Conservation (phyloP, 768 basidiomycete species). For the Mrakia blollopis region DNA sequence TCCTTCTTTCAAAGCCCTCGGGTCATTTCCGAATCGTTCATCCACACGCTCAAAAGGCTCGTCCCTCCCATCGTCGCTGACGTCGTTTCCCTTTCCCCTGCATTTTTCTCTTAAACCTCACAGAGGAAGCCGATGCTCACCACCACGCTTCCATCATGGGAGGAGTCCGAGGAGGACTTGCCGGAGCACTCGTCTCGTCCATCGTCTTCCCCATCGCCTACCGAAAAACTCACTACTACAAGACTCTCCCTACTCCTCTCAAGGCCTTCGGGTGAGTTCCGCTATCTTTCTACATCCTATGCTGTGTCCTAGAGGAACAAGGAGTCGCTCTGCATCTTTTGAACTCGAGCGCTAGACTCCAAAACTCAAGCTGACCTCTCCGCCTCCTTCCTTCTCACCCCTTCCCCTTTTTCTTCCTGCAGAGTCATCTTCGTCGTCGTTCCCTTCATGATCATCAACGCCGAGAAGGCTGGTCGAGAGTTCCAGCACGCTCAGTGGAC, state of each 20-base stretch:
- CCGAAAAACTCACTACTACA: conserved; percentile 3
- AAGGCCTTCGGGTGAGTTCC: conserved; percentile 13
- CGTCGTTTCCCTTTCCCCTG: neutral
- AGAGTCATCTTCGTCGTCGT: conserved; percentile 4
- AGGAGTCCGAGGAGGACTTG: neutral
- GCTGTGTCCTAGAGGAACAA: no score
- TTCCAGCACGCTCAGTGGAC: conserved; percentile 11
- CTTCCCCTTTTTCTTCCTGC: neutral
- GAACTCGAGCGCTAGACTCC: no score
- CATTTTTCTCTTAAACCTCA: neutral
- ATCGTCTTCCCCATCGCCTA: conserved; percentile 17
- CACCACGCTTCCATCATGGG: conserved; percentile 16
- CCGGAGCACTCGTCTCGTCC: neutral
- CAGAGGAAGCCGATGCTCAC: conserved; percentile 22
- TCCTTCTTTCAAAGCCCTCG: neutral
- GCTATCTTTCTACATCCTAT: neutral
- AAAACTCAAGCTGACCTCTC: neutral
- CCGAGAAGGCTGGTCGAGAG: conserved; percentile 1
- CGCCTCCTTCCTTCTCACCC: neutral
- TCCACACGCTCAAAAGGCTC: neutral
- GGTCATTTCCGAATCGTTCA: neutral
- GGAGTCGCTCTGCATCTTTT: no score
- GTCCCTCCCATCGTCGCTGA: neutral
- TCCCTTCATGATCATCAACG: conserved; percentile 13
- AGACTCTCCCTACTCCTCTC: neutral